Base-by-base conservation (phyloP, 345 rosid genomes). In the Camelina sativa region DNA sequence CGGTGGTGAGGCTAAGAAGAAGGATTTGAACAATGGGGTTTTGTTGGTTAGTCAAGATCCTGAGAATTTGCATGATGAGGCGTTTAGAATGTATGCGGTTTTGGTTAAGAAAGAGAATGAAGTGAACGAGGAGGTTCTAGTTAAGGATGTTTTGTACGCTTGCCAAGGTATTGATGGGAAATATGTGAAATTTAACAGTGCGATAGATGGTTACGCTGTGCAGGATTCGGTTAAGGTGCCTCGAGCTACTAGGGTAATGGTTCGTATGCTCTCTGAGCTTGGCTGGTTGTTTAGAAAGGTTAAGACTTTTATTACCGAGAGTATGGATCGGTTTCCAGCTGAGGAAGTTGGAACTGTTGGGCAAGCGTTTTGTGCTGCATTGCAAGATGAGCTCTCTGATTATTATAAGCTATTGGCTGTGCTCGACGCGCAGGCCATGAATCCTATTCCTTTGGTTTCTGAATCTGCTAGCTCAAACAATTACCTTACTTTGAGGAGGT, bases 231-330 rank as follows among this genome's bases (percentile, higher is more conserved):
- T 89, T 72, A 89, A 87, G 85, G 92, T 86, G 28, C 86, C 97
- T 22, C 71, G 96, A 64, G 90, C 88, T 1, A 87, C 91, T 10
- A 84, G 91, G 78, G 70, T 81, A 66, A 83, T 92, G 84, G 86
- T 90, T 13, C 82, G 92, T 85, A 90, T 83, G 87, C 83, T 95
- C 28, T 92, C 97, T 22, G 99, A 95, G 83, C 79, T 95, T 76
- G 98, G 99, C 7, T 95, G 99, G 99, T 73, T 95, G 80, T 92
- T 92, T 75, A 86, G 90, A 78, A 95, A 95, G 77, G 99, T 95
- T 44, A 92, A 78, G 74, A 88, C 76, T 37, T 89, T 90, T 63
- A 88, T 90, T 30, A 85, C 87, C 0, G 97, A 87, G 73, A 84
- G 94, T 63, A 86, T 92, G 97, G 96, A 84, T 80, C 77, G 78